phyloP scores from a whole-genome alignment of 83 land plant genomes.

The Diphasiastrum complanatum region DNA sequence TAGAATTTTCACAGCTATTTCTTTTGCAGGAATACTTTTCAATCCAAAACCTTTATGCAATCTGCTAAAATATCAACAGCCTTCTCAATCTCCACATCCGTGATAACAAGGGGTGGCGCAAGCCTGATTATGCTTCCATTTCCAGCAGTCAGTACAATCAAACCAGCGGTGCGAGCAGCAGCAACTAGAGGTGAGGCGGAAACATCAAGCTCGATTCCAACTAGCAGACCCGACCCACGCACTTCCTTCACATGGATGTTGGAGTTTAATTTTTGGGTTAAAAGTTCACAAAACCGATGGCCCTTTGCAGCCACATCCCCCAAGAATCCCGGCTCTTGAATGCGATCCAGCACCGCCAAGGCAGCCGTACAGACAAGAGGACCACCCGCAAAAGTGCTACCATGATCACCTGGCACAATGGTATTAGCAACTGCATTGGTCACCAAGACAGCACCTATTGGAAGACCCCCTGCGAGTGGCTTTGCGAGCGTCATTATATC shows the following conservation, averaged over 20 bases:
- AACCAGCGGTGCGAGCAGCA: slow-evolving; percentile 62
- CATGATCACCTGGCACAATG: slow-evolving; percentile 71
- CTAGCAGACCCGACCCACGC: slow-evolving; percentile 72
- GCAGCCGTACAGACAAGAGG: slow-evolving; percentile 87
- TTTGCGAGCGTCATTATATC: slow-evolving; percentile 96
- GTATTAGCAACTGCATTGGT: slow-evolving; percentile 66
- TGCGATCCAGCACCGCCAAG: slow-evolving; percentile 64
- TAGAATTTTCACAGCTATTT: too few species aligned
- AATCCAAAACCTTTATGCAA: too few species aligned
- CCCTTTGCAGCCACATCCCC: slow-evolving; percentile 64
- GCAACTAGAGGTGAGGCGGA: slow-evolving; percentile 65
- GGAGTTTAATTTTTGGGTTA: slow-evolving; percentile 40
- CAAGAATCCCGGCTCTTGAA: slow-evolving; percentile 64
- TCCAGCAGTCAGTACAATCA: slow-evolving; percentile 78
- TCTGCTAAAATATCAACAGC: slow-evolving; percentile 49
- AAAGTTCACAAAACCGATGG: slow-evolving; percentile 37
- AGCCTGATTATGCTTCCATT: slow-evolving; percentile 77
- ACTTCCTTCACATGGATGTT: slow-evolving; percentile 77
- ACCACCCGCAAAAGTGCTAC: slow-evolving; percentile 90
- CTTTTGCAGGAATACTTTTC: too few species aligned
- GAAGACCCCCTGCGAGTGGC: slow-evolving; percentile 94
- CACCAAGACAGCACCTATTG: slow-evolving; percentile 81
- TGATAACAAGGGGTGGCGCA: slow-evolving; percentile 80
- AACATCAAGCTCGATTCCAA: slow-evolving; percentile 81
- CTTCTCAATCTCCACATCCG: slow-evolving; percentile 54